A percentile compares a stretch with the other conserved stretches of the same genome.
Evolutionary conservation across 176 grass and related monocot species (phyloP).

Genomic region (Musa itinerans): DNA sequence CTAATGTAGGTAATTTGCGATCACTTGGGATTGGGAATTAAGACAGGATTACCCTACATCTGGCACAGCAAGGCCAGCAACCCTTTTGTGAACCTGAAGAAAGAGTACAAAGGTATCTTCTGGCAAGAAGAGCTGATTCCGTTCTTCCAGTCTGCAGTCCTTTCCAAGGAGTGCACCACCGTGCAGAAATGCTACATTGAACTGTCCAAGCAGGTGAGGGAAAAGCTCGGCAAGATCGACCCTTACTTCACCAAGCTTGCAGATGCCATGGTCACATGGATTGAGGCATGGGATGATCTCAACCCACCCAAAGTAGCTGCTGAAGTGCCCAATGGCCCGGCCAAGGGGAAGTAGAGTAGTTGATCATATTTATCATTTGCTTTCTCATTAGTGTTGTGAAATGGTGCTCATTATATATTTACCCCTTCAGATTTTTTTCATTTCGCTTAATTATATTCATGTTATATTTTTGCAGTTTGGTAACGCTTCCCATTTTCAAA

Average conservation of each 20-base stretch:
- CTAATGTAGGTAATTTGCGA: constrained; percentile 82
- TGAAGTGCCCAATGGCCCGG: constrained; percentile 22
- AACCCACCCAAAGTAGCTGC: constrained; percentile 23
- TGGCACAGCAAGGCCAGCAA: constrained; percentile 99
- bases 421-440: not conserved
- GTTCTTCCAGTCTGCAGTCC: constrained; percentile 69
- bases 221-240: constrained; percentile 38
- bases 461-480: too few relatives aligned
- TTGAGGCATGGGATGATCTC: constrained; percentile 45
- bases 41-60: constrained; percentile 94
- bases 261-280: constrained; percentile 47
- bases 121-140: constrained; percentile 98
- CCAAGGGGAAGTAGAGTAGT: constrained; percentile 23
- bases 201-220: constrained; percentile 65
- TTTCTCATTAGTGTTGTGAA: constrained; percentile 10
- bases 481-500: too few relatives aligned
- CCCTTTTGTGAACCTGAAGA: constrained; percentile 93
- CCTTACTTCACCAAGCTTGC: constrained; percentile 36
- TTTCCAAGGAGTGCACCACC: constrained; percentile 66
- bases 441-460: too few relatives aligned
- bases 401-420: not conserved
- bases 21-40: constrained; percentile 79
- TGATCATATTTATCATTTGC: not conserved
- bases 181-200: constrained; percentile 86
- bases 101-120: constrained; percentile 99